Base-by-base conservation (phyloP, 176 grass and related monocot genomes). In the Phragmites australis region DNA sequence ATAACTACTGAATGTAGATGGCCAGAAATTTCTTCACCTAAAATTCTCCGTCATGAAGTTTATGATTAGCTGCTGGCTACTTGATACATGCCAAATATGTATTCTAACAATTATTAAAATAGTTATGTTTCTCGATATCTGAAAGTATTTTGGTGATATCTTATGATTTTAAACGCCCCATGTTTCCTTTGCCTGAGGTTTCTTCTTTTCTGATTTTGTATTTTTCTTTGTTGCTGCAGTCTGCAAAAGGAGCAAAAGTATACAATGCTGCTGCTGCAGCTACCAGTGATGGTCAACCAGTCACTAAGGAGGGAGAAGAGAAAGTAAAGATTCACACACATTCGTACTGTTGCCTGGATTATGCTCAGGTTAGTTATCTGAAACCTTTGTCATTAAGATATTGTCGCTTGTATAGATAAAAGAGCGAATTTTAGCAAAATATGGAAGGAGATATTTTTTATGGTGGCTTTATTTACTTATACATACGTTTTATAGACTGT, bases 331-430 rank as follows among this genome's bases (percentile, higher is more conserved):
- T 95, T 56, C 92, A 99, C 79, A 99, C 93, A 68, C 92, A 97
- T 92, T 97, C 94, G 0, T 97, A 97, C 69, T 97, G 94, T 80
- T 97, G 92, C 70, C 87, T 97, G 88, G 94, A 97, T 81, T 97
- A 97, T 81, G 92, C 94, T 81, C 95, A 94, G 92, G 95, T 97
- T 83, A 55, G 40, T 60, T 75, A 57, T 66, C 29, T 2, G 22
- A 51, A 81, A 78, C 59, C 56, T 43, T 21, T 55, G 18, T 11
- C 67, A 51, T 44, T 78, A 47, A 16, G 11, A 66, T 83, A 22
- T 72, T 60, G 19, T 85, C 19, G 9, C 41, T 69, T 78, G 32
- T 72, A 41, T 52, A 66, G 42, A 56, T 50, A 27, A 81, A 67
- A 60, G 31, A 40, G 44, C 9, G 17, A 7, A 15, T 11, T 6